Conservation (phyloP, 805 yeast species). For the Scheffersomyces coipomensis region DNA sequence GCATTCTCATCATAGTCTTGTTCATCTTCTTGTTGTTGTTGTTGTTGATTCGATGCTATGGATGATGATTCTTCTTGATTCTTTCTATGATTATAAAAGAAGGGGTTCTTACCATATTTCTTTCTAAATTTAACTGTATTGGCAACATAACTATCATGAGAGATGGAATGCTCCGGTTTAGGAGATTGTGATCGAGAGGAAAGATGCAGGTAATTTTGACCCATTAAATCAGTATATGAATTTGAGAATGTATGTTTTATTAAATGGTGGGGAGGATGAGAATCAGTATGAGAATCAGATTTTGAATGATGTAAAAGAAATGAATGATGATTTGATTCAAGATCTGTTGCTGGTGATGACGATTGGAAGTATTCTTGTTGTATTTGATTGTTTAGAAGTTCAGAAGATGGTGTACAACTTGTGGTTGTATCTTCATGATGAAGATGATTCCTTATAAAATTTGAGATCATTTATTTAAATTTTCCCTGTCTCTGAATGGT, state of each 20-base stretch:
- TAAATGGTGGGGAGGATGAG: background rate
- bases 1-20: background rate
- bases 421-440: too few relatives aligned
- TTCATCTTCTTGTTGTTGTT: background rate
- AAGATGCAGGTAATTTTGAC: background rate
- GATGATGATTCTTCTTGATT: background rate
- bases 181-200: background rate
- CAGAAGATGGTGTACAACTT: too few relatives aligned
- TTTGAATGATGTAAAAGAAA: too few relatives aligned
- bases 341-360: too few relatives aligned
- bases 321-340: too few relatives aligned
- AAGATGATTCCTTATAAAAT: too few relatives aligned
- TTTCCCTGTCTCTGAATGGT: too few relatives aligned
- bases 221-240: background rate
- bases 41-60: background rate
- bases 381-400: too few relatives aligned
- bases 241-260: background rate
- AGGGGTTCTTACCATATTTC: slow-evolving; percentile 1
- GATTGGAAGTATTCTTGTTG: too few relatives aligned
- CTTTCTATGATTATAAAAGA: background rate
- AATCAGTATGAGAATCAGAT: background rate
- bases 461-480: too few relatives aligned
- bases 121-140: background rate
- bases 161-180: background rate
- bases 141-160: slow-evolving; percentile 2